These are phyloP conservation scores for Alisma plantagoaquatica DNA, from an alignment of 106 monocot genomes.

Conservation along the genomic window DNA sequence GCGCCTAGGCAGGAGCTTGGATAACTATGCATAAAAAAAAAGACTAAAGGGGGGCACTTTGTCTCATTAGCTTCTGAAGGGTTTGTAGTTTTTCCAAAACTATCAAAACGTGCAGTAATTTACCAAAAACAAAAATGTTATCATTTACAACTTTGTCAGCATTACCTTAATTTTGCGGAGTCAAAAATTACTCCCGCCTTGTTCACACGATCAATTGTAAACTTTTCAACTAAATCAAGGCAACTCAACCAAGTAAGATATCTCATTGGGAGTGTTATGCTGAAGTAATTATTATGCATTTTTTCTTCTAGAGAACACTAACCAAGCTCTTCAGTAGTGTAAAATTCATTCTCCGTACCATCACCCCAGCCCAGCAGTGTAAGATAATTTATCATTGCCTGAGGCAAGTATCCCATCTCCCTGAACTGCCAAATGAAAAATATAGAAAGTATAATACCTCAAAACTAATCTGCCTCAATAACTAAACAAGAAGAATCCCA, in stretches of 20 bases:
- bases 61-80: too few relatives aligned
- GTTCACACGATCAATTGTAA: conserved; percentile 86
- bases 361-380: conserved; percentile 98
- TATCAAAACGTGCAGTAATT: too few relatives aligned
- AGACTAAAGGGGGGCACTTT: too few relatives aligned
- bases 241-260: too few relatives aligned
- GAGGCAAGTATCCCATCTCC: conserved; percentile 97
- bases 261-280: too few relatives aligned
- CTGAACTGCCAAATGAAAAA: conserved; percentile 37
- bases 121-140: too few relatives aligned
- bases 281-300: too few relatives aligned
- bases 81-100: too few relatives aligned
- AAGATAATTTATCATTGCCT: conserved; percentile 92
- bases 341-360: conserved; percentile 99
- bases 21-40: too few relatives aligned
- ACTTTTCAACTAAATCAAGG: conserved; percentile 66
- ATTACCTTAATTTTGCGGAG: conserved; percentile 85
- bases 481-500: neutral
- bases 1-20: too few relatives aligned
- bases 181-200: conserved; percentile 98
- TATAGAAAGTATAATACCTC: neutral
- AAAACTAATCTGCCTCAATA: too few relatives aligned
- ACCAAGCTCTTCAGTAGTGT: conserved; percentile 86
- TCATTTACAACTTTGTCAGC: too few relatives aligned
- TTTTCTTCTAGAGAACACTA: conserved; percentile 24